Base-by-base conservation (phyloP, 495 filamentous ascomycete species). In the Aspergillus biplanus region DNA sequence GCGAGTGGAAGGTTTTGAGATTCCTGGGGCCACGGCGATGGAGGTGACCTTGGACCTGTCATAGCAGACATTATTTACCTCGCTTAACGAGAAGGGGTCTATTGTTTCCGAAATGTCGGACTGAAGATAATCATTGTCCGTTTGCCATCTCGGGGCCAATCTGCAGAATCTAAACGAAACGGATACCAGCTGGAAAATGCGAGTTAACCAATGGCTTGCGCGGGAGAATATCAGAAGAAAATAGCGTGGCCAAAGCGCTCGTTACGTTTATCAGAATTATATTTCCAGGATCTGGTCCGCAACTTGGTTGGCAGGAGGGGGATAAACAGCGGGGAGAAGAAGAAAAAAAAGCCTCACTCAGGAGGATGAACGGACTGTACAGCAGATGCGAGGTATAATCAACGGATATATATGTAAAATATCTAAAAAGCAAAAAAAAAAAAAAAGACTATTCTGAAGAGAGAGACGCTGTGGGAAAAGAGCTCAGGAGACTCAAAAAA, bases 21-120 rank as follows among this genome's bases (percentile, higher is more conserved):
- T 49, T 72, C 71, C 69, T 73, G 70, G 50, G 72, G 70, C 80
- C 80, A 83, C 39, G 81, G 77, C 12, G 78, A 81, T 33, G 75
- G 75, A 58, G 80, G 79, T 58, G 81, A 79, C 64, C 77, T 74
- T 65, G 80, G 70, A 59, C 78, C 75, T 61, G 76, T 79, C 80
- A 84, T 83, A 59, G 66, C 66, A 66, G 67, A 71, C 70, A 69
- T 69, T 44, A 56, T 63, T 67, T 62, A 47, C 56, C 58, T 49
- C 56, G 57, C 63, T 32, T 34, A 34, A 55, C 39, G 61, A 49
- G 52, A 49, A 33, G 21, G 37, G 13, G 50, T 55, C 33, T 58
- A 31, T 49, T 35, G 44, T 56, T 63, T 56, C 57, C 58, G 58
- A 65, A 62, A 52, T 50, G 33, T 49, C 42, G 56, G 53, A 44